Percentiles rank a stretch among this genome's conserved stretches.
Evolutionary conservation across 345 rosid genomes (phyloP).

Genomic region (Salix viminalis): DNA sequence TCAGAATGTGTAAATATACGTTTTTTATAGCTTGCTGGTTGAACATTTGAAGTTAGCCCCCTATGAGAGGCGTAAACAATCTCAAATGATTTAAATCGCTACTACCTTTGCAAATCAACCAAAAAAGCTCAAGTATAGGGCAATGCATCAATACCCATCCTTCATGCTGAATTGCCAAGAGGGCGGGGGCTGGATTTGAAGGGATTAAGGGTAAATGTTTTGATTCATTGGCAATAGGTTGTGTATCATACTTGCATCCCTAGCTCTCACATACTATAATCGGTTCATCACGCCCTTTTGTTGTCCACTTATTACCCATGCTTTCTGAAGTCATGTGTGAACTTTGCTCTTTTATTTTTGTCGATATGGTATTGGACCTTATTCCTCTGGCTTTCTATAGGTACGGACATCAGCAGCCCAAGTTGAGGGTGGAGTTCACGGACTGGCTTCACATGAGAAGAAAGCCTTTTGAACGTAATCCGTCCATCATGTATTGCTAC

Average conservation of each 20-base stretch:
- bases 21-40: neutral
- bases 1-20: neutral
- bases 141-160: neutral
- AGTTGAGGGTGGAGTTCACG: conserved; percentile 82
- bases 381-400: conserved; percentile 31
- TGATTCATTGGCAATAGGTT: too few relatives aligned
- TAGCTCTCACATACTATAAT: neutral
- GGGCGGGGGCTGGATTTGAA: too few relatives aligned
- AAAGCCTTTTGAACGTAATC: conserved; percentile 42
- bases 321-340: neutral
- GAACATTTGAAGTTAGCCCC: neutral
- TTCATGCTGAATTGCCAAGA: neutral
- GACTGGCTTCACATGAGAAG: conserved; percentile 69
- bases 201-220: too few relatives aligned
- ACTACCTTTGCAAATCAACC: neutral
- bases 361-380: neutral
- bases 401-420: conserved; percentile 91
- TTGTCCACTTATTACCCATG: neutral
- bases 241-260: too few relatives aligned
- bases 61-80: neutral
- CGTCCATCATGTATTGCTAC: neutral
- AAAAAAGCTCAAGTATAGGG: neutral
- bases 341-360: neutral
- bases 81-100: neutral
- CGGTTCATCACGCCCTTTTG: neutral